Conservation (phyloP, 2,329 filamentous ascomycete genomes). For the Myriosclerotinia scirpicola region DNA sequence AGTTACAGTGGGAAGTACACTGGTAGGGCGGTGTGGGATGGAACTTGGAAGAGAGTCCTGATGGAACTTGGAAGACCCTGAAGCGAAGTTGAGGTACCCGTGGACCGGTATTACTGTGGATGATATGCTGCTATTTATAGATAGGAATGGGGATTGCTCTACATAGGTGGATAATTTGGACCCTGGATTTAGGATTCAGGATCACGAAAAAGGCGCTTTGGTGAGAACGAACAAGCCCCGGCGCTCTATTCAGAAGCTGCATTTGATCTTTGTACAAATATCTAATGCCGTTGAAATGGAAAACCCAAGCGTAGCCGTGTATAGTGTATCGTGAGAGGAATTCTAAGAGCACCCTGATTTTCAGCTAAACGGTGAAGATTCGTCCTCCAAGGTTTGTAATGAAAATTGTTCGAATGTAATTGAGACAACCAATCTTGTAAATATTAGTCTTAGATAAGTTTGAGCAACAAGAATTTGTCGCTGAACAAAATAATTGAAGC, state of each 20-base stretch:
- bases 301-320: neutral
- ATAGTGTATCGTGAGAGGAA: neutral
- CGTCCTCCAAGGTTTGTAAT: neutral
- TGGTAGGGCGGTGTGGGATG: neutral
- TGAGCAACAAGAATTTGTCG: neutral
- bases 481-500: neutral
- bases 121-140: neutral
- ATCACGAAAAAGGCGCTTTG: neutral
- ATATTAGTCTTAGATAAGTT: neutral
- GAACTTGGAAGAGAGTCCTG: too few relatives aligned
- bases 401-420: neutral
- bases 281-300: neutral
- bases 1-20: conserved; percentile 3
- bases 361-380: neutral
- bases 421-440: neutral
- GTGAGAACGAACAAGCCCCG: too few relatives aligned
- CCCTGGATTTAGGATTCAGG: conserved; percentile 8
- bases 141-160: neutral
- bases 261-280: too few relatives aligned
- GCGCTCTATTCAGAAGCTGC: neutral
- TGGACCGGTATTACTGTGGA: neutral
- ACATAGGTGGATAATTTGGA: neutral
- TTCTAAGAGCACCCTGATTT: neutral
- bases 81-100: neutral
- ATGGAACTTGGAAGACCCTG: neutral